phyloP scores from a whole-genome alignment of 2,329 filamentous ascomycete genomes.

The Clonostachys rosea region DNA sequence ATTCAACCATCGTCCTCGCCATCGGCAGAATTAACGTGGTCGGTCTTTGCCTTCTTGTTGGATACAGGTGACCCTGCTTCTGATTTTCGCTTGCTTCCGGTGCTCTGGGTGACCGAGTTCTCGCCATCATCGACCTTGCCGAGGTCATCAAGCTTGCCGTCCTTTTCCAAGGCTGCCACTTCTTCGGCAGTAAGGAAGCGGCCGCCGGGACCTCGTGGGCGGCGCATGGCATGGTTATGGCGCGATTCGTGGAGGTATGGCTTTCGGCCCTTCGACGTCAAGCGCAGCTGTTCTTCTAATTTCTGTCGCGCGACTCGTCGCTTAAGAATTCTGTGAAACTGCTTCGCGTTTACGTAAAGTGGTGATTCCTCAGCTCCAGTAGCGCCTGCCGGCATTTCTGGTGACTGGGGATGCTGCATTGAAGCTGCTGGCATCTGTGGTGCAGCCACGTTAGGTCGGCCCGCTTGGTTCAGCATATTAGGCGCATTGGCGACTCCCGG shows the following conservation, averaged over 20 bases:
- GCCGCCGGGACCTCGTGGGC: slow-evolving; percentile 88
- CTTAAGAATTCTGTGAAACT: slow-evolving; percentile 96
- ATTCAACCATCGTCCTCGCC: slow-evolving; percentile 1
- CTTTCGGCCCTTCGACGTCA: slow-evolving; percentile 93
- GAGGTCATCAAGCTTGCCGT: slow-evolving; percentile 25
- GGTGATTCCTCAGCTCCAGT: slow-evolving; percentile 90
- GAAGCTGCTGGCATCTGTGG: slow-evolving; percentile 60
- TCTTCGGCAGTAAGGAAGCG: slow-evolving; percentile 96
- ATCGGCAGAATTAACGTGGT: slow-evolving; percentile 1
- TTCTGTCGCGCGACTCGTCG: slow-evolving; percentile 88
- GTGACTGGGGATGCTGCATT: slow-evolving; percentile 68
- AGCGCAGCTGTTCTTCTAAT: slow-evolving; percentile 83
- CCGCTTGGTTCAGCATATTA: slow-evolving; percentile 69
- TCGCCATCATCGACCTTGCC: neutral
- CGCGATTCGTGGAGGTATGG: slow-evolving; percentile 96
- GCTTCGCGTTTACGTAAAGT: slow-evolving; percentile 96
- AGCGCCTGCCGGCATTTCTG: slow-evolving; percentile 68
- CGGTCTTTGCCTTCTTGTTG: slow-evolving; percentile 53
- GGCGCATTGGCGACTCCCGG: slow-evolving; percentile 70
- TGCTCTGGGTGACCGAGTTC: slow-evolving; percentile 7
- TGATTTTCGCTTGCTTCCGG: slow-evolving; percentile 58
- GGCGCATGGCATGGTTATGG: slow-evolving; percentile 96
- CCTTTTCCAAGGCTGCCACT: slow-evolving; percentile 80
- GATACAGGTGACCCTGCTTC: slow-evolving; percentile 40
- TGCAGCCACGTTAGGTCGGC: slow-evolving; percentile 40